Percentiles rank a stretch among this genome's conserved stretches.
Evolutionary conservation across 108 stramenopile genomes (phyloP).

Genomic region (Chaetoceros tenuissimus): DNA sequence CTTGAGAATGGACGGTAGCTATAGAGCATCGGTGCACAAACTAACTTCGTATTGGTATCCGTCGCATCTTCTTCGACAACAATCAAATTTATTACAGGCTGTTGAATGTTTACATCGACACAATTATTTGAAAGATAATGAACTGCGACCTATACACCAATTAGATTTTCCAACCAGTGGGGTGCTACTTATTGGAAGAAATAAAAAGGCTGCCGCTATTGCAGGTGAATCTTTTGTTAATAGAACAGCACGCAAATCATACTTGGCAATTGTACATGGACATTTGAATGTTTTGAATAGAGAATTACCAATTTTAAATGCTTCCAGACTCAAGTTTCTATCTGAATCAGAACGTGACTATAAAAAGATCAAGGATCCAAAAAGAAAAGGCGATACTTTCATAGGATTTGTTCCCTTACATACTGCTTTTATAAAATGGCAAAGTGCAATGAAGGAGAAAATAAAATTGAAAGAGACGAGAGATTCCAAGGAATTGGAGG

Average conservation of each 20-base stretch:
- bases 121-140: constrained; percentile 55
- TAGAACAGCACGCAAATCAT: constrained; percentile 52
- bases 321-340: constrained; percentile 16
- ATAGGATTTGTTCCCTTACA: constrained; percentile 59
- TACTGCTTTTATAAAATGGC: constrained; percentile 11
- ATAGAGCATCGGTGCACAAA: constrained; percentile 68
- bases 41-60: constrained; percentile 71
- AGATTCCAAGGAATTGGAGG: neutral
- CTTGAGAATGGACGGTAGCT: constrained; percentile 79
- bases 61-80: constrained; percentile 31
- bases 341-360: constrained; percentile 26
- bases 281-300: constrained; percentile 7
- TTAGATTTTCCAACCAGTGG: constrained; percentile 85
- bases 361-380: constrained; percentile 24
- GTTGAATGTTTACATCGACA: constrained; percentile 28
- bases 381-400: constrained; percentile 38
- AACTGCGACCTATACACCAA: constrained; percentile 76
- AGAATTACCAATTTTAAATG: constrained; percentile 14
- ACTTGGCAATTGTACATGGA: constrained; percentile 60
- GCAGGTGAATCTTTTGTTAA: constrained; percentile 51
- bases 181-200: constrained; percentile 54
- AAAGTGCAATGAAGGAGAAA: constrained; percentile 7
- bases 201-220: constrained; percentile 34
- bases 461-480: neutral
- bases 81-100: constrained; percentile 12